These are phyloP conservation scores for Rhodomyrtus psidioides DNA, from an alignment of 441 rosid species.

Conservation along the genomic window DNA sequence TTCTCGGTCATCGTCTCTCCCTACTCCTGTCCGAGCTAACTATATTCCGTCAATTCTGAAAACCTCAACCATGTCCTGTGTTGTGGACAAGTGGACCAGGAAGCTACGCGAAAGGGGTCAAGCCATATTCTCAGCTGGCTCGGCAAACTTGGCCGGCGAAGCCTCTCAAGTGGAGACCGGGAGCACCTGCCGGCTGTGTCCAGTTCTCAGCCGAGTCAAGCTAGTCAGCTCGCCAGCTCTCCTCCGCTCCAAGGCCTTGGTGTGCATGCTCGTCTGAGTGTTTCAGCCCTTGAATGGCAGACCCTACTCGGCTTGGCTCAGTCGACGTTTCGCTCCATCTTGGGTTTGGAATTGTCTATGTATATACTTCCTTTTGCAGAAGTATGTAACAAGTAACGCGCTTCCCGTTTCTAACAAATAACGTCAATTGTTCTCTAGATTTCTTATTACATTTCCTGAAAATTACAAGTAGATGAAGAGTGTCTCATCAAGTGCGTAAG, in stretches of 20 bases:
- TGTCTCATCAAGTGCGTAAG: background rate
- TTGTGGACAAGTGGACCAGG: conserved; percentile 40
- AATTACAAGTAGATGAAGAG: background rate
- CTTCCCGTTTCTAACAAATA: accelerated
- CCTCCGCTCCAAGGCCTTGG: conserved; percentile 28
- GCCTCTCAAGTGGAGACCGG: conserved; percentile 3
- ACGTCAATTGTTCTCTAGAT: background rate
- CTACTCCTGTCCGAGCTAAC: background rate
- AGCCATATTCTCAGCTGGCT: conserved; percentile 12
- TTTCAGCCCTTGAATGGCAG: conserved; percentile 22
- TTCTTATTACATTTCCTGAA: background rate
- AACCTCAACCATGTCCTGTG: conserved; percentile 22
- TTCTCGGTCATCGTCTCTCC: background rate
- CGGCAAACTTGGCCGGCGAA: background rate
- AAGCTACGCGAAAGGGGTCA: conserved; percentile 34
- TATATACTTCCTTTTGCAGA: background rate
- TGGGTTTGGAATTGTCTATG: background rate
- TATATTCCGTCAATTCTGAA: background rate
- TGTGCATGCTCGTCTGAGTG: conserved; percentile 40
- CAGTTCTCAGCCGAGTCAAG: conserved; percentile 1
- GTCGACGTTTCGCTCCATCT: background rate
- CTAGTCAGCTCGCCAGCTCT: background rate
- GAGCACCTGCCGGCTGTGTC: background rate
- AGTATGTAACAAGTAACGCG: background rate
- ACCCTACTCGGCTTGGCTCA: background rate